Base-by-base conservation (phyloP, 495 filamentous ascomycete genomes). In the Aspergillus affinis region DNA sequence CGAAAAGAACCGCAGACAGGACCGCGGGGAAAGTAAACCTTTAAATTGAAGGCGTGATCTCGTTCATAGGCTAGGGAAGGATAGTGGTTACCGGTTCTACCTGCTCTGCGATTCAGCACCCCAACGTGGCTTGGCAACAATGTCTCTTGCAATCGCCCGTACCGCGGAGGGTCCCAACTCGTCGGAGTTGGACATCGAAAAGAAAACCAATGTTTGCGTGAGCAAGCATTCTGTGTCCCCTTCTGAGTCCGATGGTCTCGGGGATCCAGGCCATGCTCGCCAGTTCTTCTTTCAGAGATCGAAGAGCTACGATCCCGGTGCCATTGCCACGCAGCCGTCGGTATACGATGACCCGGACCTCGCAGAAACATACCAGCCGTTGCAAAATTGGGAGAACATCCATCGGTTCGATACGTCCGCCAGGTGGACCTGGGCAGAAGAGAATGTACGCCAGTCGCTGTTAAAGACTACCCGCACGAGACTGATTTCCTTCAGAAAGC, bases 281-380 rank as follows among this genome's bases (percentile, higher is more conserved):
- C 64, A 65, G 5, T 72, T 70, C 44, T 72, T 66, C 64, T 74
- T 72, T 47, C 72, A 70, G 51, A 52, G 62, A 44, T 56, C 54
- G 1, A 65, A 58, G 44, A 51, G 48, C 26, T 60, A 60, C 30
- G 60, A 88, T 53, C 72, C 74, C 1, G 71, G 82, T 51, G 79
- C 79, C 30, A 81, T 86, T 46, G 86, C 86, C 0, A 88, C 85
- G 0, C 80, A 81, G 65, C 80, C 75, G 0, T 79, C 74, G 0
- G 80, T 84, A 10, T 84, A 69, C 45, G 82, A 84, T 52, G 73
- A 85, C 44, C 75, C 78, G 0, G 72, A 81, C 12, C 72, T 73
- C 0, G 78, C 77, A 0, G 77, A 80, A 23, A 71, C 80, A 59
- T 86, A 84, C 54, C 72, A 72, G n/a, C 82, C 82, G 7, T 71